A percentile compares a stretch with the other conserved stretches of the same genome.
Conservation (phyloP, 768 basidiomycete species). For the Mrakia hoshinonis region DNA sequence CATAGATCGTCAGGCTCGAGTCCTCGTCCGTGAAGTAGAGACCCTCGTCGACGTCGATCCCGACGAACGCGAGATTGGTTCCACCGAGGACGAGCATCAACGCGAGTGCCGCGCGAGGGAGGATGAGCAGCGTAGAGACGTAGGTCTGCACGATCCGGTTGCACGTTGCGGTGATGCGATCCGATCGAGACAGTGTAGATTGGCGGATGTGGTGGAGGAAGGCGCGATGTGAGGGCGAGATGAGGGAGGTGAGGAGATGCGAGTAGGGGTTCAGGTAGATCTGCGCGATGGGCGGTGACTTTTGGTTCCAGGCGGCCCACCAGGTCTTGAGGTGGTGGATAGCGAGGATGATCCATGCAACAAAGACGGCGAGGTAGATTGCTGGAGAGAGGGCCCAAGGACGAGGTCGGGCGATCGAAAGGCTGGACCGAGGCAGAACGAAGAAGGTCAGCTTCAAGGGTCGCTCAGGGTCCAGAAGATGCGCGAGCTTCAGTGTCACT, state of each 20-base stretch:
- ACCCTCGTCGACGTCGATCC: not conserved
- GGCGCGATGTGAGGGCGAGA: not conserved
- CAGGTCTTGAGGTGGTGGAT: not conserved
- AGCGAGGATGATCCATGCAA: not conserved
- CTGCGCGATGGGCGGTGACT: not conserved
- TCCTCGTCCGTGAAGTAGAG: not conserved
- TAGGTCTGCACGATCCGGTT: not conserved
- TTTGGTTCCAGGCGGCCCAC: not conserved
- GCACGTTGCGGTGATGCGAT: not conserved
- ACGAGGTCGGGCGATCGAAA: constrained; percentile 3
- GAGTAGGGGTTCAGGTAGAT: not conserved
- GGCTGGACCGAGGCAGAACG: not conserved
- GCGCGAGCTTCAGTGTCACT: not conserved
- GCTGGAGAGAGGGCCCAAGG: constrained; percentile 2
- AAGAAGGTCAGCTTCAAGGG: not conserved
- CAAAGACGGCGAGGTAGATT: not conserved
- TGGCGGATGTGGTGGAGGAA: not conserved
- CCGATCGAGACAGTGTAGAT: not conserved
- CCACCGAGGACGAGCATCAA: not conserved
- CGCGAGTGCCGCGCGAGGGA: not conserved
- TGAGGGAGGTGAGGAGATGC: not conserved
- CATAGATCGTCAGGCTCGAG: not conserved
- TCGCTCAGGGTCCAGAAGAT: not conserved
- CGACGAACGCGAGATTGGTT: not conserved
- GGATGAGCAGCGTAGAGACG: not conserved